phyloP scores from a whole-genome alignment of 1,284 basidiomycete genomes.

The Sporisorium sorghi region DNA sequence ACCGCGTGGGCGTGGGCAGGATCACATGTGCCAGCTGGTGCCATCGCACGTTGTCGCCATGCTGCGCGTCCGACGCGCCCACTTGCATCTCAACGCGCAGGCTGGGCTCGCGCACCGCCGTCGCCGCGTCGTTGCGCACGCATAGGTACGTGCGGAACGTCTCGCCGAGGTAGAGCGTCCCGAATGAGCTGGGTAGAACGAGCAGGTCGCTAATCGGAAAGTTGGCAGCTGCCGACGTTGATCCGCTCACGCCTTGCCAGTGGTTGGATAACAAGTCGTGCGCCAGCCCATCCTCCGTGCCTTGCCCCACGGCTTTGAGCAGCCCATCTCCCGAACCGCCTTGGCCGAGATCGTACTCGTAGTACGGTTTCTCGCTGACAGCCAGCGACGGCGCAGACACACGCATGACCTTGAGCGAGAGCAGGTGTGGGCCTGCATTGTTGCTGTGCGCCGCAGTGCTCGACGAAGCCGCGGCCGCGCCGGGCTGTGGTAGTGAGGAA shows the following conservation, averaged over 20 bases:
- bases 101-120: conserved; percentile 39
- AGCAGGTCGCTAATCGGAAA: conserved; percentile 35
- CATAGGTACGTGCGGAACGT: conserved; percentile 65
- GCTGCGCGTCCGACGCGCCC: conserved; percentile 18
- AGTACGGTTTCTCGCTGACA: conserved; percentile 42
- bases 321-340: background rate
- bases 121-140: conserved; percentile 59
- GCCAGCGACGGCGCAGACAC: conserved; percentile 48
- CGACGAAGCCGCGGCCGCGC: background rate
- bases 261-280: conserved; percentile 24
- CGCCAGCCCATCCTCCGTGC: conserved; percentile 5
- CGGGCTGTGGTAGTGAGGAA: conserved; percentile 1
- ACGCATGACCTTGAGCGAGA: conserved; percentile 63
- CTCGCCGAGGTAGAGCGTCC: conserved; percentile 62
- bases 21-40: conserved; percentile 37
- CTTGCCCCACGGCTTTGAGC: conserved; percentile 11
- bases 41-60: conserved; percentile 17
- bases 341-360: conserved; percentile 24
- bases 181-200: conserved; percentile 53
- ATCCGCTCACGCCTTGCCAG: background rate
- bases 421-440: conserved; percentile 40
- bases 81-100: conserved; percentile 65
- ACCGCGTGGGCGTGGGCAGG: conserved; percentile 17
- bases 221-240: conserved; percentile 1
- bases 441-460: background rate